Base-by-base conservation (phyloP, 352 stramenopile species). In the Peronospora belbahrii region DNA sequence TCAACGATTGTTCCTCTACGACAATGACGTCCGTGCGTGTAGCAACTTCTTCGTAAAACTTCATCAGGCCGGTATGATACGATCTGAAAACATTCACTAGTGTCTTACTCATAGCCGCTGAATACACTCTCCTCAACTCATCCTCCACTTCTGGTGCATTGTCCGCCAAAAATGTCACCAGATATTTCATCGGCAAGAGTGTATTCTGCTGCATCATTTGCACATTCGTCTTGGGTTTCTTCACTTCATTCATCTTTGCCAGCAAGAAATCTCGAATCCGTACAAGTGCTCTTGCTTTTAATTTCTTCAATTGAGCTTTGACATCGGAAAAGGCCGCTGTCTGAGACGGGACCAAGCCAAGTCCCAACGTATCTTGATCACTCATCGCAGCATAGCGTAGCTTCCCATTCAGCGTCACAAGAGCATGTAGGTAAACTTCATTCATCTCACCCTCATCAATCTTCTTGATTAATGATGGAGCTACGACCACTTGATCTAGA, bases 181-280 rank as follows among this genome's bases (percentile, higher is more conserved):
- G 62, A 48, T 96, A 92, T 42, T 96, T 93, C 78, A 98, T 98
- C 37, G 96, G 95, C 38, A 98, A 70, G 41, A 99, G 73, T 30
- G 86, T 88, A 66, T 97, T 95, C 42, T 97, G 91, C 73, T 99
- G 96, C 47, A 99, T 82, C 74, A 98, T 98, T 52, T 98, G 90
- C 42, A 98, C 87, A 70, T 99, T 98, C 0, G 95, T 98, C 70
- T 98, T 97, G 25, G 94, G 88, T 49, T 94, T 94, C 60, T 95
- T 88, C n/a, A 99, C 72, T 43, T 95, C 83, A 42, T 83, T 83
- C 60, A 98, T 94, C 54, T 93, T 82, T 47, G 83, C 65, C 42
- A 98, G 70, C 36, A 99, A 92, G 50, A 97, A 98, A 42, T 98
- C 88, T 22, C 94, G 74, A 23, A 92, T 87, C 11, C 73, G 73